Evolutionary conservation across 2,329 filamentous ascomycete species (phyloP).

Genomic region (Ophiostoma himal-ulmi): DNA sequence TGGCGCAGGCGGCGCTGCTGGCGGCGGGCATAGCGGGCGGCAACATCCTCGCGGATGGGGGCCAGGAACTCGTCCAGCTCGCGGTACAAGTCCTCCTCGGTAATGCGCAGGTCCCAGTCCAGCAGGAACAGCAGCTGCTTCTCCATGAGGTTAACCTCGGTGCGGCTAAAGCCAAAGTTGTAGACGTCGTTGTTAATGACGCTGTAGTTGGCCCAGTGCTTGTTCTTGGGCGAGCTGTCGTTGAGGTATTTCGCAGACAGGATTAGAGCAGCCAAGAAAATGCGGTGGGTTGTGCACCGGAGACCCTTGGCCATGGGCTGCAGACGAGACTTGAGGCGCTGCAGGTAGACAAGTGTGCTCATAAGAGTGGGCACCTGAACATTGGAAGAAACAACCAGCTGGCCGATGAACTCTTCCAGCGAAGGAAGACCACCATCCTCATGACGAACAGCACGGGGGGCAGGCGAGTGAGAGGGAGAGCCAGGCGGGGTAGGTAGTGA

Average conservation of each 20-base stretch:
- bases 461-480: constrained; percentile 35
- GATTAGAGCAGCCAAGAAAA: constrained; percentile 86
- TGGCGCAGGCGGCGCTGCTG: constrained; percentile 37
- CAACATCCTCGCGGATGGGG: constrained; percentile 64
- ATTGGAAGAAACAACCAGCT: constrained; percentile 85
- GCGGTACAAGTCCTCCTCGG: constrained; percentile 74
- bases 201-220: constrained; percentile 97
- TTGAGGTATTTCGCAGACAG: constrained; percentile 94
- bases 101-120: constrained; percentile 88
- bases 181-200: constrained; percentile 59
- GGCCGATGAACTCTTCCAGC: constrained; percentile 84
- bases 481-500: constrained; percentile 44
- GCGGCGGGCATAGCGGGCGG: constrained; percentile 46
- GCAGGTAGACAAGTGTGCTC: constrained; percentile 92
- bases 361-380: constrained; percentile 96
- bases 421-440: constrained; percentile 61
- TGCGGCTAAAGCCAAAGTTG: constrained; percentile 84
- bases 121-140: constrained; percentile 93
- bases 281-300: constrained; percentile 92
- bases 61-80: constrained; percentile 85
- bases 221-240: constrained; percentile 98
- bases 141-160: constrained; percentile 99
- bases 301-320: constrained; percentile 94
- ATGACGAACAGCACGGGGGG: constrained; percentile 40
- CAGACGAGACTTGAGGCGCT: constrained; percentile 73